These are phyloP conservation scores for Obelidium mucronatum DNA, from an alignment of 192 early-diverging fungal genomes.

Conservation along the genomic window DNA sequence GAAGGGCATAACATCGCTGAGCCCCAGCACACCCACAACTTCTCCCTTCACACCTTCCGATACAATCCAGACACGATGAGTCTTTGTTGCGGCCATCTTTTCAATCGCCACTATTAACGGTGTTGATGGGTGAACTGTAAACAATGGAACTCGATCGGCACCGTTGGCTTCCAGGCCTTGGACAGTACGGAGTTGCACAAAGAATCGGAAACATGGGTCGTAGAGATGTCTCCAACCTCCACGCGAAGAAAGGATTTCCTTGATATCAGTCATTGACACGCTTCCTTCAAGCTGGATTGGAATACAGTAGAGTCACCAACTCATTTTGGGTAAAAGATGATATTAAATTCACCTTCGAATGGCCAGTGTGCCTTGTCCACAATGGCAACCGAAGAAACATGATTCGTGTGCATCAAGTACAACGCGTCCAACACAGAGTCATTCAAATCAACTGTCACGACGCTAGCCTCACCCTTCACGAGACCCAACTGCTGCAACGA, in stretches of 20 bases:
- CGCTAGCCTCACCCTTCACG: conserved; percentile 36
- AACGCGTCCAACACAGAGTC: conserved; percentile 52
- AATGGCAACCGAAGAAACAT: conserved; percentile 58
- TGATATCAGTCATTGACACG: conserved; percentile 59
- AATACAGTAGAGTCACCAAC: not conserved
- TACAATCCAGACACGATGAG: conserved; percentile 61
- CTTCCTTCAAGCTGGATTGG: conserved; percentile 37
- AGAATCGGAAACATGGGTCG: conserved; percentile 51
- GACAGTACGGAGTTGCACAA: conserved; percentile 42
- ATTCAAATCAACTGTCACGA: conserved; percentile 33
- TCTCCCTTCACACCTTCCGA: conserved; percentile 38
- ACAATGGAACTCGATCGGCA: conserved; percentile 45
- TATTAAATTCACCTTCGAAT: conserved; percentile 13
- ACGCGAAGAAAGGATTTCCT: conserved; percentile 49
- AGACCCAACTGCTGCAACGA: conserved; percentile 51
- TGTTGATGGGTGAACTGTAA: conserved; percentile 52
- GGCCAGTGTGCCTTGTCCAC: conserved; percentile 38
- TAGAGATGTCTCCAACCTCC: conserved; percentile 54
- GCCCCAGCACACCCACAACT: conserved; percentile 52
- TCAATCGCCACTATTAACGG: conserved; percentile 57
- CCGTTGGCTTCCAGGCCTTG: conserved; percentile 48
- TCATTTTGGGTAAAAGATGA: not conserved
- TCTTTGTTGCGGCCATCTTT: conserved; percentile 59
- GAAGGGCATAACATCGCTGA: conserved; percentile 54
- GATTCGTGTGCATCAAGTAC: conserved; percentile 56